Percentiles rank a stretch among this genome's conserved stretches.
These are phyloP conservation scores for Metschnikowia amazonensis DNA, from an alignment of 805 yeast species.

Conservation along the genomic window DNA sequence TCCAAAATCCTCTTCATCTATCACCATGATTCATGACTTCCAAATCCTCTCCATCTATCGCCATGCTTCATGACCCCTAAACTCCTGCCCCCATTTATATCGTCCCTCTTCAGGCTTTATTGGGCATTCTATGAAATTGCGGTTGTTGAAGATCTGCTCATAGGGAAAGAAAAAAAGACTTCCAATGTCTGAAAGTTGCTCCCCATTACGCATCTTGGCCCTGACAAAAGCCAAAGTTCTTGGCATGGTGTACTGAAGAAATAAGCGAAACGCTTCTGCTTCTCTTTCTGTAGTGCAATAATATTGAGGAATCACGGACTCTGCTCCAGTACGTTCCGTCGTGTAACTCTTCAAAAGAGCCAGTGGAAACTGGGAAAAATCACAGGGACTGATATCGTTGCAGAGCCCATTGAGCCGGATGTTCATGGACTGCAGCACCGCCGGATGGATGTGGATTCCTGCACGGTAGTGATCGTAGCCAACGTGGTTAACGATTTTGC, in stretches of 20 bases:
- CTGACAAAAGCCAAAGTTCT: not conserved
- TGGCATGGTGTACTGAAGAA: not conserved
- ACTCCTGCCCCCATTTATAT: too few species aligned
- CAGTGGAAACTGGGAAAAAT: constrained; percentile 11
- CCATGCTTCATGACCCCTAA: too few species aligned
- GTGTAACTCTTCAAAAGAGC: constrained; percentile 8
- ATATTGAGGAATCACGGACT: constrained; percentile 11
- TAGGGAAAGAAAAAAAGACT: not conserved
- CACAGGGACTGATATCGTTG: constrained; percentile 13
- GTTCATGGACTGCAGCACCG: not conserved
- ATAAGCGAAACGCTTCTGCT: constrained; percentile 3
- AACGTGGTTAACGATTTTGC: constrained; percentile 5
- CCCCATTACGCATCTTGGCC: constrained; percentile 1
- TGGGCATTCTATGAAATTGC: constrained; percentile 2
- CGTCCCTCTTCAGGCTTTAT: not conserved
- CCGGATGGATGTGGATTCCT: constrained; percentile 6
- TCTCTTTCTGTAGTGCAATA: constrained; percentile 11
- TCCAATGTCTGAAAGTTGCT: not conserved
- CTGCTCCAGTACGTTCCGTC: constrained; percentile 6
- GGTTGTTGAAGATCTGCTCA: not conserved
- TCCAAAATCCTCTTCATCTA: too few species aligned
- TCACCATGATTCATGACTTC: too few species aligned
- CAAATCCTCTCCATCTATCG: too few species aligned
- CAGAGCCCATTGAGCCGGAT: constrained; percentile 5
- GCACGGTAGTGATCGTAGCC: constrained; percentile 14